phyloP scores from a whole-genome alignment of 768 basidiomycete genomes.

The Leccinum boreale region DNA sequence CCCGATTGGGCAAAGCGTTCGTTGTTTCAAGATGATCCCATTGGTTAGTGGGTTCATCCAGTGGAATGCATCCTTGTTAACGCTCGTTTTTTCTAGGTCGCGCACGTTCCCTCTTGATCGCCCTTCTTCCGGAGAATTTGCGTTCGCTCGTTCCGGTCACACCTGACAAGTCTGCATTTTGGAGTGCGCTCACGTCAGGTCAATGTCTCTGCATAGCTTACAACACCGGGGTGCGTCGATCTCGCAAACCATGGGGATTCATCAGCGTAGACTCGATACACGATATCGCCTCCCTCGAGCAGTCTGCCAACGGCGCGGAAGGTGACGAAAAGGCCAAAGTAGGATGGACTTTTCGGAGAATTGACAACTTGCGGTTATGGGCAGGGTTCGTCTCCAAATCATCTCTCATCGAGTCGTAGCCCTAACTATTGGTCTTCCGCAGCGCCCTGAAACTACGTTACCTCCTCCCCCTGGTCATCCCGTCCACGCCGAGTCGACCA shows the following conservation, averaged over 20 bases:
- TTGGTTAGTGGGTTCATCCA: conserved; percentile 46
- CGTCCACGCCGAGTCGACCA: conserved; percentile 36
- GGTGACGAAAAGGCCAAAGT: conserved; percentile 46
- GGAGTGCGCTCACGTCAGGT: conserved; percentile 65
- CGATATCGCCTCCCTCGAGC: conserved; percentile 69
- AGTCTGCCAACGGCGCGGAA: conserved; percentile 34
- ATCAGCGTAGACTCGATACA: conserved; percentile 76
- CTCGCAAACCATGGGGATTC: conserved; percentile 85
- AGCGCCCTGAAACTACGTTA: conserved; percentile 85
- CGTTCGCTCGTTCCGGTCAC: conserved; percentile 36
- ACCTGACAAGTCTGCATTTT: conserved; percentile 38
- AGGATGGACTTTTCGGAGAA: conserved; percentile 82
- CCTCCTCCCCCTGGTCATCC: conserved; percentile 62
- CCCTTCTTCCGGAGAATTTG: conserved; percentile 60
- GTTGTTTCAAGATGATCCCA: conserved; percentile 50
- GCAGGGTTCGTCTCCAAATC: conserved; percentile 57
- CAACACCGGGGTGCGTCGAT: conserved; percentile 76
- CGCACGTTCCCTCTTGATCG: conserved; percentile 54
- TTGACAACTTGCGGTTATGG: conserved; percentile 84
- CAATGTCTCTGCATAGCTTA: conserved; percentile 79
- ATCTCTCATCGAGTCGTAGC: not conserved
- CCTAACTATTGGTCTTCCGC: conserved; percentile 1
- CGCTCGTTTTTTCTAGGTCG: conserved; percentile 46
- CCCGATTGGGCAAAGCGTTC: conserved; percentile 74
- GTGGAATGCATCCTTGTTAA: not conserved